phyloP scores from a whole-genome alignment of 805 yeast species.

The Pichia rugopelliculosa region DNA sequence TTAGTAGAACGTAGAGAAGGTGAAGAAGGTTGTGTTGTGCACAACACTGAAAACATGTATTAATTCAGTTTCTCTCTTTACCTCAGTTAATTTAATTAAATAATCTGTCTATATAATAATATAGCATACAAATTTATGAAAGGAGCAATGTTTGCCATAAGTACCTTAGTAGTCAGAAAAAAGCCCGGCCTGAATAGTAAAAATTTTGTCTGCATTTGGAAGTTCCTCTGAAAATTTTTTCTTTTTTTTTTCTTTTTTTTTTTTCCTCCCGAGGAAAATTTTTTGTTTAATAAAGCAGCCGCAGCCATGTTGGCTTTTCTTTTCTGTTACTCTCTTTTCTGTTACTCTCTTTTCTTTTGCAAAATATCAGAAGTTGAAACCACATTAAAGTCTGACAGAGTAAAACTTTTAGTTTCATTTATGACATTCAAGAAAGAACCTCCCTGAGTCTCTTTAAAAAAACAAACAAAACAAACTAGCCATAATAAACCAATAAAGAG shows the following conservation, averaged over 20 bases:
- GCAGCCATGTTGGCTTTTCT: neutral
- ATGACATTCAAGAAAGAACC: constrained; percentile 1
- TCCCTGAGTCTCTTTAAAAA: constrained; percentile 1
- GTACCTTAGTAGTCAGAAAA: no score
- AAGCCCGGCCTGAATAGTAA: no score
- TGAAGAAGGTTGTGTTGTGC: constrained; percentile 58
- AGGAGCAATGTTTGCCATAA: no score
- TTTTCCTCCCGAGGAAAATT: no score
- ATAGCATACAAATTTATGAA: no score
- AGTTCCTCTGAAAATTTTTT: neutral
- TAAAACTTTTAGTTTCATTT: neutral
- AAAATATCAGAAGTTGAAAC: neutral
- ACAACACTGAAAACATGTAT: constrained; percentile 36
- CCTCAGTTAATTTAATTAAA: neutral
- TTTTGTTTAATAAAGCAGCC: no score
- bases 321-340: no score
- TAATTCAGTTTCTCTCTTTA: constrained; percentile 12
- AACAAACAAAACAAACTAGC: neutral
- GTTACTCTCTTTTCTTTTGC: neutral
- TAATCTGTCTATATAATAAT: no score
- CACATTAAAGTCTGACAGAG: neutral
- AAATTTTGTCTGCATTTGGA: no score
- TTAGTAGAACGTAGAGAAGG: constrained; percentile 38
- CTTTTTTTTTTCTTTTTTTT: neutral
- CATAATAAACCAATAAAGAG: neutral